phyloP scores from a whole-genome alignment of 306 rosid species.

The Cyamopsis tetragonoloba region DNA sequence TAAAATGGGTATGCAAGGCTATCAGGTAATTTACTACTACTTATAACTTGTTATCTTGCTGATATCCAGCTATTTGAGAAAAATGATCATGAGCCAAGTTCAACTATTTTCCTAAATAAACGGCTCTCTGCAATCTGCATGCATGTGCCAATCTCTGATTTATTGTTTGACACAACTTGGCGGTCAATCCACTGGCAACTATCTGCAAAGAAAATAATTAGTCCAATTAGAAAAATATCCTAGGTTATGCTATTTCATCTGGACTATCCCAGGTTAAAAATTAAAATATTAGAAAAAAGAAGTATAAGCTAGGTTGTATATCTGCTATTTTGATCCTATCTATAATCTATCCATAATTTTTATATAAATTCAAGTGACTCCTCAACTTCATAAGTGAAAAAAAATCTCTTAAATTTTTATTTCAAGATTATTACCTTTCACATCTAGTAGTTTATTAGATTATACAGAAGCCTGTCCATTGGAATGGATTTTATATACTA shows the following conservation, averaged over 20 bases:
- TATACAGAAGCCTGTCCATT: background rate
- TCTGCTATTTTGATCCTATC: slow-evolving; percentile 6
- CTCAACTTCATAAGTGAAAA: slow-evolving; percentile 15
- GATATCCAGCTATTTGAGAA: slow-evolving; percentile 13
- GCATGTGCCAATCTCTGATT: slow-evolving; percentile 3
- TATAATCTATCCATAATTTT: slow-evolving; percentile 7
- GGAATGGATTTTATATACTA: slow-evolving; percentile 11
- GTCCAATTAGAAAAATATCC: background rate
- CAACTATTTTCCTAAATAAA: background rate
- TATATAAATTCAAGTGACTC: background rate
- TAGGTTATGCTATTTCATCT: slow-evolving; percentile 4
- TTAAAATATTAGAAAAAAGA: background rate
- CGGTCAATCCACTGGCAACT: slow-evolving; percentile 9
- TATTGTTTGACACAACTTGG: background rate
- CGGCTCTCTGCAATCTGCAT: background rate
- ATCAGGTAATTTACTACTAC: slow-evolving; percentile 72
- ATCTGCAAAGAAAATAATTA: slow-evolving; percentile 13
- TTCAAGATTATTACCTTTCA: slow-evolving; percentile 8
- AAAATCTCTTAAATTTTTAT: background rate
- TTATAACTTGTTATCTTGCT: slow-evolving; percentile 23
- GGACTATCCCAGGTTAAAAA: background rate
- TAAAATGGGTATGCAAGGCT: slow-evolving; percentile 89
- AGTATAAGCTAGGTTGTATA: background rate
- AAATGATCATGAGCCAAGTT: slow-evolving; percentile 7
- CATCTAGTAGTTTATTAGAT: slow-evolving; percentile 4